These are phyloP conservation scores for Lentinula aciculospora DNA, from an alignment of 768 basidiomycete species.

Conservation along the genomic window DNA sequence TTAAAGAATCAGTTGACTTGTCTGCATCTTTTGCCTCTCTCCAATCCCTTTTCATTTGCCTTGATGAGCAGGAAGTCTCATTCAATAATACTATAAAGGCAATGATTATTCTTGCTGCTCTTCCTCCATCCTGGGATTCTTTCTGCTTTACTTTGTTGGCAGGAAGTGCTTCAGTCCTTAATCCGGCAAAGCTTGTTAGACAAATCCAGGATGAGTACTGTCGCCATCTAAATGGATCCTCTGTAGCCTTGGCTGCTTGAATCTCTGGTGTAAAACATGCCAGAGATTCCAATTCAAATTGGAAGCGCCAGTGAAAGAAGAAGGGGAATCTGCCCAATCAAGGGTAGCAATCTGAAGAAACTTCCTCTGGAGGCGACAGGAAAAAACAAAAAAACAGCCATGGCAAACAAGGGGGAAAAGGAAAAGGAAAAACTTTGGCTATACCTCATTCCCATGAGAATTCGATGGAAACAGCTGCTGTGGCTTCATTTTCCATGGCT, in stretches of 20 bases:
- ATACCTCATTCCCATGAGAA: too few species aligned
- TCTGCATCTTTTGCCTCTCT: too few species aligned
- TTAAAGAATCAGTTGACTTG: too few species aligned
- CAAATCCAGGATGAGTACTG: neutral
- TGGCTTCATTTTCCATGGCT: too few species aligned
- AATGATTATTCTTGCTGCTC: neutral
- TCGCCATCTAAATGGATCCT: neutral
- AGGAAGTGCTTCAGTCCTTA: neutral
- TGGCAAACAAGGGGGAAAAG: neutral
- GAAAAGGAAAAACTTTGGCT: neutral
- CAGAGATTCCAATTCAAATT: neutral
- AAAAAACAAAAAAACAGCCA: neutral
- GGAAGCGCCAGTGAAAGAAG: neutral
- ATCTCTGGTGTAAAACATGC: neutral
- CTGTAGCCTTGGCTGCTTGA: neutral
- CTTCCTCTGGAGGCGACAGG: neutral
- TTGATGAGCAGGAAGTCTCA: too few species aligned
- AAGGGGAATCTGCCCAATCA: neutral
- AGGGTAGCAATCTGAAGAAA: neutral
- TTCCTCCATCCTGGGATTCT: neutral
- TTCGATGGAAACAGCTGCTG: too few species aligned
- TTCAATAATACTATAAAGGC: too few species aligned
- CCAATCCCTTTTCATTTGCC: too few species aligned
- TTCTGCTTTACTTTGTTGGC: neutral
- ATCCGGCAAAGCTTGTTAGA: neutral